Percentiles rank a stretch among this genome's conserved stretches.
Conservation (phyloP, 108 stramenopile species). For the Epithemia pelagica region DNA sequence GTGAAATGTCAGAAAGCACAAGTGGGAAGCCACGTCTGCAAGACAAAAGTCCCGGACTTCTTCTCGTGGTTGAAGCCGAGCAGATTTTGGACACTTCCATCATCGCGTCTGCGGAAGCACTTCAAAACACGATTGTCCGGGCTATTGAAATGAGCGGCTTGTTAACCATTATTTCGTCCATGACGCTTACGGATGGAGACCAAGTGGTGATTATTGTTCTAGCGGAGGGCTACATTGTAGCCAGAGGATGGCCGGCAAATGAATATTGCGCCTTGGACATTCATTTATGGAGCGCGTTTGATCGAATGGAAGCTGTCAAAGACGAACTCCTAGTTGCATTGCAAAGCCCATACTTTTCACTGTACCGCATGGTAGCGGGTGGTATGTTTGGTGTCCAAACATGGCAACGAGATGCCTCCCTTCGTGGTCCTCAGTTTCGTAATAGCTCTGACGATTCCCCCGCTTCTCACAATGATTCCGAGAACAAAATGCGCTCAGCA, state of each 20-base stretch:
- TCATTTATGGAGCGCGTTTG: constrained; percentile 40
- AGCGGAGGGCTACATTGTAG: constrained; percentile 56
- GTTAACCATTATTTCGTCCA: constrained; percentile 5
- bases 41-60: constrained; percentile 26
- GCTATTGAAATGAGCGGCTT: constrained; percentile 13
- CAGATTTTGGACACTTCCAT: constrained; percentile 16
- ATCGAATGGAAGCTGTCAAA: constrained; percentile 23
- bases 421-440: constrained; percentile 44
- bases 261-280: constrained; percentile 65
- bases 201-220: constrained; percentile 26
- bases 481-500: too few relatives aligned
- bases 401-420: constrained; percentile 68
- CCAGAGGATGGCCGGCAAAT: constrained; percentile 39
- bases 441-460: too few relatives aligned
- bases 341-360: constrained; percentile 18
- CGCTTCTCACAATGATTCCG: too few relatives aligned
- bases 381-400: constrained; percentile 75
- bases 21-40: constrained; percentile 1
- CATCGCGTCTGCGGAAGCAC: constrained; percentile 11
- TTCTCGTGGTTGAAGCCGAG: constrained; percentile 53
- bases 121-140: constrained; percentile 13
- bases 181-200: constrained; percentile 24
- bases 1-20: constrained; percentile 6
- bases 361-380: constrained; percentile 65
- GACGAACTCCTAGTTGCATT: constrained; percentile 23